Conservation (phyloP, 257 asterid genomes). For the Prunella vulgaris region DNA sequence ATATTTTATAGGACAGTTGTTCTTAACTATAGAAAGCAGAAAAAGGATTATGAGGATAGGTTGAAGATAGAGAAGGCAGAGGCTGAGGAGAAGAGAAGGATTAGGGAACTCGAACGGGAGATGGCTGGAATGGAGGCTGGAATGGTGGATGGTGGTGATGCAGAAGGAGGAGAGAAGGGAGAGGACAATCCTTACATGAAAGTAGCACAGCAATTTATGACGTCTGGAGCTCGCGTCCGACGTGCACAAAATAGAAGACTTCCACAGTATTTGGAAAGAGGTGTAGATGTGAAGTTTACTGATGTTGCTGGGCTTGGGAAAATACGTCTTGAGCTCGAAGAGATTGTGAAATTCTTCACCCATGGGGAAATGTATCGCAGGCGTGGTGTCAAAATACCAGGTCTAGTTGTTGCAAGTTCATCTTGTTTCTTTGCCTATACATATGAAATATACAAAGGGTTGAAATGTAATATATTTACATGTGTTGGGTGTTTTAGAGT, state of each 20-base stretch:
- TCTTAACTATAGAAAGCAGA: conserved; percentile 75
- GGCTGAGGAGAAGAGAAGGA: conserved; percentile 88
- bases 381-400: conserved; percentile 96
- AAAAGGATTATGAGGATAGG: conserved; percentile 94
- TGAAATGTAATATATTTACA: neutral
- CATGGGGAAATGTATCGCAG: conserved; percentile 94
- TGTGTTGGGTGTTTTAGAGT: neutral
- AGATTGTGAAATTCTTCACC: conserved; percentile 95
- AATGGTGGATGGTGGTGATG: conserved; percentile 53
- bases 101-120: conserved; percentile 76
- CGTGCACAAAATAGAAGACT: conserved; percentile 57
- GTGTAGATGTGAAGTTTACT: conserved; percentile 78
- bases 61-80: conserved; percentile 85
- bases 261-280: conserved; percentile 86
- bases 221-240: conserved; percentile 91
- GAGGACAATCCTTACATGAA: conserved; percentile 72
- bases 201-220: conserved; percentile 83
- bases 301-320: conserved; percentile 99
- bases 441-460: neutral
- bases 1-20: conserved; percentile 77
- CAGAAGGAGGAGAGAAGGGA: conserved; percentile 49
- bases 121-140: conserved; percentile 67
- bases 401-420: conserved; percentile 40
- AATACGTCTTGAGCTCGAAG: conserved; percentile 94
- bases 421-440: neutral